A percentile compares a stretch with the other conserved stretches of the same genome.
phyloP scores from a whole-genome alignment of 1,284 basidiomycete species.

The Paramarasmius palmivorus region DNA sequence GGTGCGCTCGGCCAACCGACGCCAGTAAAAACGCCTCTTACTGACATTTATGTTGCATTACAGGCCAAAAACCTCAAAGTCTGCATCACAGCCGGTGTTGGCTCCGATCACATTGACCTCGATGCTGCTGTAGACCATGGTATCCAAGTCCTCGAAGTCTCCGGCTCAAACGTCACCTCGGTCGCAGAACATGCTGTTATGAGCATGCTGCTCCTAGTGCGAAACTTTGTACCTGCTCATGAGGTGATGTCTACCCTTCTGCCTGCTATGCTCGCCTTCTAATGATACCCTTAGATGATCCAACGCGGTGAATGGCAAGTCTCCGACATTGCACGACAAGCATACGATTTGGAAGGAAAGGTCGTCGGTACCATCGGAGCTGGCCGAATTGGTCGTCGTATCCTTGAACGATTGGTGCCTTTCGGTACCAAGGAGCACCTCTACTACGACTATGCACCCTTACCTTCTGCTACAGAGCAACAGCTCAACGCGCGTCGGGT shows the following conservation, averaged over 20 bases:
- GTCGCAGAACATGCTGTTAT: no score
- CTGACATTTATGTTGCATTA: no score
- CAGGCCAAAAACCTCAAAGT: conserved; percentile 44
- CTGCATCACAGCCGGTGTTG: conserved; percentile 92
- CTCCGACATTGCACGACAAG: conserved; percentile 75
- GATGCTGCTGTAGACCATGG: conserved; percentile 82
- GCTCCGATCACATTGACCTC: conserved; percentile 91
- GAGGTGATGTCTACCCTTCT: conserved; percentile 45
- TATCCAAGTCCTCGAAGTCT: conserved; percentile 40
- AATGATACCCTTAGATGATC: conserved; percentile 61
- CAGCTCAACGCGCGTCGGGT: no score
- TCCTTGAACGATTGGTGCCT: conserved; percentile 82
- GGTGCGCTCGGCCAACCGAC: no score
- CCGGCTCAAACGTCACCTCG: no score
- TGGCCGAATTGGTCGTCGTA: conserved; percentile 88
- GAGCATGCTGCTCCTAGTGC: no score
- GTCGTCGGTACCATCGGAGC: conserved; percentile 87
- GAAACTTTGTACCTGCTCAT: conserved; percentile 68
- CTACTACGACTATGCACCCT: conserved; percentile 38
- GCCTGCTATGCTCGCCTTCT: not conserved
- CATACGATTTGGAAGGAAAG: conserved; percentile 90
- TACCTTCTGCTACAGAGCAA: no score
- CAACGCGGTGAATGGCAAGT: conserved; percentile 84
- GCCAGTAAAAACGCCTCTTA: no score
- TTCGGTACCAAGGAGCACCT: conserved; percentile 91